Percentiles rank a stretch among this genome's conserved stretches.
phyloP scores from a whole-genome alignment of 495 filamentous ascomycete genomes.

The Platismatia glauca region DNA sequence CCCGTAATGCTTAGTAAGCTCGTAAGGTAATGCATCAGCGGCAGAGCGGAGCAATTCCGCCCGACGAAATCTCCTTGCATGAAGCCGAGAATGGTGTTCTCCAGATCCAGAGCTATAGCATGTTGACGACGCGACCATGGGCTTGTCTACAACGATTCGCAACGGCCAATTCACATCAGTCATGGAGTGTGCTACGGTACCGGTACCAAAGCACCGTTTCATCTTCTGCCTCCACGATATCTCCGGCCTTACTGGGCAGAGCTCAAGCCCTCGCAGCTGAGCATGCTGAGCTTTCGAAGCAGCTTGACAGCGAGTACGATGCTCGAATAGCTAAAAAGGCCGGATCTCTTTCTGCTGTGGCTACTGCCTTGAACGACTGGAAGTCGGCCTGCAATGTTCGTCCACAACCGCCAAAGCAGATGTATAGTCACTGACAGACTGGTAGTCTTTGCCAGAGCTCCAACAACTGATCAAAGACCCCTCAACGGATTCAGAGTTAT shows the following conservation, averaged over 20 bases:
- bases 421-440: constrained; percentile 4
- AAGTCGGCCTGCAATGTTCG: constrained; percentile 37
- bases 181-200: constrained; percentile 16
- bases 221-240: constrained; percentile 36
- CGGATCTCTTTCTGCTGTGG: constrained; percentile 65
- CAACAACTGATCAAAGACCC: constrained; percentile 50
- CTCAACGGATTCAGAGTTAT: constrained; percentile 53
- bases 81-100: not conserved
- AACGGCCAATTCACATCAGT: constrained; percentile 16
- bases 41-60: constrained; percentile 6
- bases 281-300: constrained; percentile 53
- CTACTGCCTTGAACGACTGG: constrained; percentile 60
- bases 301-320: constrained; percentile 58
- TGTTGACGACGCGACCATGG: constrained; percentile 28
- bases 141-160: constrained; percentile 30
- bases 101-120: constrained; percentile 17
- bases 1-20: too few species aligned
- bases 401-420: constrained; percentile 1
- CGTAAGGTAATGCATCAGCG: too few species aligned
- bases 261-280: constrained; percentile 57
- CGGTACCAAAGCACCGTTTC: constrained; percentile 26
- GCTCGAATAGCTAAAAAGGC: constrained; percentile 61
- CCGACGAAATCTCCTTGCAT: not conserved
- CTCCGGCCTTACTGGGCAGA: constrained; percentile 51
- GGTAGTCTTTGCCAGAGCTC: constrained; percentile 48